Base-by-base conservation (phyloP, 2,329 filamentous ascomycete genomes). In the Tolypocladium guangdongense region DNA sequence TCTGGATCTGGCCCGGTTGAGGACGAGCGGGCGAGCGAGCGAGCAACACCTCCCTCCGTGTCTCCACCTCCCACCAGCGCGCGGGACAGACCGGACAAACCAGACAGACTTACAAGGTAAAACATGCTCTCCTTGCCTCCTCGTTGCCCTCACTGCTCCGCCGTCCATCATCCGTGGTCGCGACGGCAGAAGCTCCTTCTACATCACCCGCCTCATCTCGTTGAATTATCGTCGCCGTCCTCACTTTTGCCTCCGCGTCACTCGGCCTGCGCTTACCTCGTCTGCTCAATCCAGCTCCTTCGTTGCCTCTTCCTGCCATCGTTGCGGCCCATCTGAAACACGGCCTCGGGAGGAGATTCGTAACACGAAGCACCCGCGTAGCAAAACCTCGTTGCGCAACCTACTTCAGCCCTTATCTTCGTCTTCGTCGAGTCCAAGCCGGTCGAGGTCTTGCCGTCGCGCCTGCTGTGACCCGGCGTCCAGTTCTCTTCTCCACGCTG, bases 271-370 rank as follows among this genome's bases (percentile, higher is more conserved):
- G 51, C 55, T 59, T 55, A 52, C 55, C 49, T 52, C 45, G 52
- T 49, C 55, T 52, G 54, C 51, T 54, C 54, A 55, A 20, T 33
- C 48, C 55, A 59, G 56, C 55, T 49, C 58, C 55, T 58, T 35
- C 20, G 18, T 33, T n/a, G 1, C 32, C n/a, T 24, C 41, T 22
- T 33, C 16, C 46, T 18, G 38, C 41, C 43, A 11, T 50, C 57
- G 55, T 46, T 62, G 57, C 57, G 54, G 60, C 59, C 56, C 52
- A 55, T 54, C 61, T 64, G 62, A 64, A 64, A 64, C 62, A 55
- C 54, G 53, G 48, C 39, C 56, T 60, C 53, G 55, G 54, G 52
- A 57, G 49, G 48, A 55, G 41, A 57, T 45, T 50, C 37, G 50
- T 54, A 38, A 41, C 43, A 49, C 53, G 49, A 38, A 37, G 50